phyloP scores from a whole-genome alignment of 441 rosid genomes.

The Erysimum pusillum region DNA sequence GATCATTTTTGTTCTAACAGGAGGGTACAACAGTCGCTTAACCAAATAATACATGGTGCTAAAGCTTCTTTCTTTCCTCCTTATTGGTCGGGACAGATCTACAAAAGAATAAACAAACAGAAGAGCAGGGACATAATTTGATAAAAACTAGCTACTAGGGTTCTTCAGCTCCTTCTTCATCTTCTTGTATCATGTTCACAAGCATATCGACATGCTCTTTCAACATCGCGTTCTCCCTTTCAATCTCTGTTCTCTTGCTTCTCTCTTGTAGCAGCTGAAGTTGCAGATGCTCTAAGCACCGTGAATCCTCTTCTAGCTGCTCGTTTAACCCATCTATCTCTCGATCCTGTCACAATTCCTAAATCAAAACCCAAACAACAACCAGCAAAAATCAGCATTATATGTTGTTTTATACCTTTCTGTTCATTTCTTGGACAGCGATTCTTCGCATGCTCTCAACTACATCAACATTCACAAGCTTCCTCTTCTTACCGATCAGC shows the following conservation, averaged over 20 bases:
- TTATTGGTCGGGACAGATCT: conserved; percentile 23
- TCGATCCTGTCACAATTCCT: conserved; percentile 65
- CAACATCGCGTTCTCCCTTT: conserved; percentile 84
- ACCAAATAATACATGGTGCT: conserved; percentile 43
- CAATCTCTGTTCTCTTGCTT: conserved; percentile 79
- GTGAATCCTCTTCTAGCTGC: conserved; percentile 89
- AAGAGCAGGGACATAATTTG: not conserved
- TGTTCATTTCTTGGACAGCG: conserved; percentile 95
- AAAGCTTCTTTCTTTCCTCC: conserved; percentile 39
- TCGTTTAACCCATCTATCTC: conserved; percentile 92
- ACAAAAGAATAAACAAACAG: conserved; percentile 52
- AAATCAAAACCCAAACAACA: not conserved
- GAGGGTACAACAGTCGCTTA: conserved; percentile 35
- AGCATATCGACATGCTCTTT: conserved; percentile 87
- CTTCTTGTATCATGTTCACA: conserved; percentile 83
- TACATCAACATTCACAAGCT: conserved; percentile 93
- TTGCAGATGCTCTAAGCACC: conserved; percentile 86
- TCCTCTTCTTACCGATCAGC: conserved; percentile 95
- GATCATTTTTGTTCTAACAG: conserved; percentile 25
- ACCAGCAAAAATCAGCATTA: not conserved
- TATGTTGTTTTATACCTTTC: conserved; percentile 69
- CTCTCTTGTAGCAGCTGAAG: conserved; percentile 83
- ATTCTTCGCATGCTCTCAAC: conserved; percentile 99
- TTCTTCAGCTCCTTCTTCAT: conserved; percentile 63
- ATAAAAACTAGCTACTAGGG: conserved; percentile 54